Conservation (phyloP, 2,329 filamentous ascomycete genomes). For the Penicillium brasilianum region DNA sequence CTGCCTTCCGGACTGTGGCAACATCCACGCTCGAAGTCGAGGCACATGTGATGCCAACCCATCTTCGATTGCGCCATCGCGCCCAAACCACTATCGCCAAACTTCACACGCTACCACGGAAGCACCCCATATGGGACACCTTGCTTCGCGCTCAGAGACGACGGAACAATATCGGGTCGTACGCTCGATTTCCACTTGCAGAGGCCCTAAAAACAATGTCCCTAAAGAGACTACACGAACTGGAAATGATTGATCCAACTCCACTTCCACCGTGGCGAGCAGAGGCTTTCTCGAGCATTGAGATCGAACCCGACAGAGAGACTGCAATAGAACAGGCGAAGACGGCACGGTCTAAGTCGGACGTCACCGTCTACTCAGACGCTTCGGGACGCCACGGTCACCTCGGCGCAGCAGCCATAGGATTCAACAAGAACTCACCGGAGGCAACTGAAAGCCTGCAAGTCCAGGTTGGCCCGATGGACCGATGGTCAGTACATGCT, state of each 20-base stretch:
- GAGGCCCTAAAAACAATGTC: slow-evolving; percentile 28
- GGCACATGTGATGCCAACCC: slow-evolving; percentile 25
- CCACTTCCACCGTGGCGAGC: slow-evolving; percentile 30
- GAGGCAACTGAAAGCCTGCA: slow-evolving; percentile 13
- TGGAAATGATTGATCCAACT: slow-evolving; percentile 34
- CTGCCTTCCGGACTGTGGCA: slow-evolving; percentile 29
- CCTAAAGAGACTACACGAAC: slow-evolving; percentile 18
- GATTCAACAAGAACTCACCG: slow-evolving; percentile 6
- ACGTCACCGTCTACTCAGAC: slow-evolving; percentile 26
- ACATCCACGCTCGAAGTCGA: slow-evolving; percentile 32
- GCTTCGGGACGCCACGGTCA: slow-evolving; percentile 25
- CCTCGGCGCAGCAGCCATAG: slow-evolving; percentile 20
- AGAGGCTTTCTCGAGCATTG: slow-evolving; percentile 29
- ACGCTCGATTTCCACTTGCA: slow-evolving; percentile 28
- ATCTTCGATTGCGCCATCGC: slow-evolving; percentile 22
- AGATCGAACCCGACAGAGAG: slow-evolving; percentile 31
- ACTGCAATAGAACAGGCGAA: slow-evolving; percentile 24
- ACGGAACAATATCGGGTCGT: slow-evolving; percentile 19
- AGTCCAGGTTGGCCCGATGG: slow-evolving; percentile 16
- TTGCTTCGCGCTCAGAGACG: slow-evolving; percentile 23
- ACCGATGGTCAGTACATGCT: slow-evolving; percentile 20
- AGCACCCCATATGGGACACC: slow-evolving; percentile 25
- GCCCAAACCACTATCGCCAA: slow-evolving; percentile 24
- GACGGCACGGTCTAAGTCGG: slow-evolving; percentile 13
- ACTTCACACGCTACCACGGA: slow-evolving; percentile 29